Conservation (phyloP, 2,329 filamentous ascomycete genomes). For the Fusarium udum region DNA sequence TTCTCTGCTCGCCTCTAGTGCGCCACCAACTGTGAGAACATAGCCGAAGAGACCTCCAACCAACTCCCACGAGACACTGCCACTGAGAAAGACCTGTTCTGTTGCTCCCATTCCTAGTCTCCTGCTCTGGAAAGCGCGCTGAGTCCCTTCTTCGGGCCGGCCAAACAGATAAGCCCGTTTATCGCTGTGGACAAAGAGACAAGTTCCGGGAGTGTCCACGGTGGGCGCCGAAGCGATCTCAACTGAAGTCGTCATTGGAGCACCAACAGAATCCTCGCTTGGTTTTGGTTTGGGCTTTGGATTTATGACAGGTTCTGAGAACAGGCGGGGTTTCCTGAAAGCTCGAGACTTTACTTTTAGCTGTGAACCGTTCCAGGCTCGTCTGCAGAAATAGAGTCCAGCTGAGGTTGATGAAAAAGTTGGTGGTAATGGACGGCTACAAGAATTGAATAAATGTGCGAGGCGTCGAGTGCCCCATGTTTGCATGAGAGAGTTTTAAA, state of each 20-base stretch:
- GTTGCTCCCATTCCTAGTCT: conserved; percentile 72
- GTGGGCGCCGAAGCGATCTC: conserved; percentile 85
- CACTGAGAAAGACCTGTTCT: conserved; percentile 84
- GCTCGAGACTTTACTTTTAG: background rate
- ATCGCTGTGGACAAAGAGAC: conserved; percentile 81
- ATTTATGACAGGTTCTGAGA: background rate
- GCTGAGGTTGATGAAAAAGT: background rate
- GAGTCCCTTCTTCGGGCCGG: conserved; percentile 82
- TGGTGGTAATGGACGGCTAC: conserved; percentile 8
- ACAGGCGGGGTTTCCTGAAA: background rate
- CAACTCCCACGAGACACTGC: conserved; percentile 77
- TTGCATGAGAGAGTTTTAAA: conserved; percentile 41
- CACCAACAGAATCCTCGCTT: background rate
- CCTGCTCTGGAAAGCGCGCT: conserved; percentile 77
- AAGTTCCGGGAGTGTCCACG: conserved; percentile 85
- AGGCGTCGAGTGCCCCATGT: conserved; percentile 41
- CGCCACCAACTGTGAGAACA: conserved; percentile 84
- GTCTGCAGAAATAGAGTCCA: conserved; percentile 5
- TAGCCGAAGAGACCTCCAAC: conserved; percentile 86
- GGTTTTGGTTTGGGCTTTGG: too few relatives aligned
- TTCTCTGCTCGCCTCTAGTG: conserved; percentile 59
- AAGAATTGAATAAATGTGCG: conserved; percentile 20
- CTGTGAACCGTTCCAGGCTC: background rate
- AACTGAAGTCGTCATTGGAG: conserved; percentile 74
- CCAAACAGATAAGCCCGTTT: conserved; percentile 87